Evolutionary conservation across 129 eudicot species (phyloP).

Genomic region (Chrysanthemum makinoi): DNA sequence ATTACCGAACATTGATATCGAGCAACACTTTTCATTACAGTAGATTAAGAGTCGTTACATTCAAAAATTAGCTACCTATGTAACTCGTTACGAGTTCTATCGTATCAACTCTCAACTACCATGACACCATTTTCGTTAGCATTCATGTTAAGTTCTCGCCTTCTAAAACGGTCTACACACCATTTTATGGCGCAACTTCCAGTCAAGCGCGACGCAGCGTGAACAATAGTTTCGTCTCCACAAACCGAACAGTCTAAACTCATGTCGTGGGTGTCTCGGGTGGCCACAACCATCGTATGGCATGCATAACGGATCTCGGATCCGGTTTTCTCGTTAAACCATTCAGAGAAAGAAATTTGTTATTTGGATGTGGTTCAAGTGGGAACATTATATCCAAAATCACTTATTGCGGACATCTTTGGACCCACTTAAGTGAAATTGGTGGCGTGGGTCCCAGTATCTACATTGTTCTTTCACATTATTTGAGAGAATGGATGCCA

Average conservation of each 20-base stretch:
- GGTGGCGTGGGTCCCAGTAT: conserved; percentile 52
- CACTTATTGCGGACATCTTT: conserved; percentile 63
- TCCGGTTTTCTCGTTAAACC: conserved; percentile 47
- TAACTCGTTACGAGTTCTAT: too few species aligned
- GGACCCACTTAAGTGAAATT: conserved; percentile 26
- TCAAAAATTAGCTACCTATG: conserved; percentile 16
- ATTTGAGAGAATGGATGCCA: conserved; percentile 24
- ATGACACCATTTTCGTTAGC: conserved; percentile 11
- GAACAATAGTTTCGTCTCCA: conserved; percentile 78
- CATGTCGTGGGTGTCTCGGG: conserved; percentile 72
- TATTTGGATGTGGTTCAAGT: conserved; percentile 66
- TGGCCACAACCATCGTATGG: conserved; percentile 60
- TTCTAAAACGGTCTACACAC: conserved; percentile 44
- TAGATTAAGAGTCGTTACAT: conserved; percentile 16
- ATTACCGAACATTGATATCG: not conserved
- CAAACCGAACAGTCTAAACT: conserved; percentile 78
- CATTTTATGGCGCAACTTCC: conserved; percentile 67
- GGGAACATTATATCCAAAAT: conserved; percentile 76
- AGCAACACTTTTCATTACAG: not conserved
- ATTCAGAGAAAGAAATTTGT: conserved; percentile 54
- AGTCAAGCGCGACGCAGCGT: conserved; percentile 81
- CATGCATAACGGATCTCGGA: conserved; percentile 52
- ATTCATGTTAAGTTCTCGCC: conserved; percentile 9
- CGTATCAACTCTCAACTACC: conserved; percentile 23
- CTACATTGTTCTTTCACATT: conserved; percentile 29